Base-by-base conservation (phyloP, 768 basidiomycete genomes). In the Lentinula guzmanii region DNA sequence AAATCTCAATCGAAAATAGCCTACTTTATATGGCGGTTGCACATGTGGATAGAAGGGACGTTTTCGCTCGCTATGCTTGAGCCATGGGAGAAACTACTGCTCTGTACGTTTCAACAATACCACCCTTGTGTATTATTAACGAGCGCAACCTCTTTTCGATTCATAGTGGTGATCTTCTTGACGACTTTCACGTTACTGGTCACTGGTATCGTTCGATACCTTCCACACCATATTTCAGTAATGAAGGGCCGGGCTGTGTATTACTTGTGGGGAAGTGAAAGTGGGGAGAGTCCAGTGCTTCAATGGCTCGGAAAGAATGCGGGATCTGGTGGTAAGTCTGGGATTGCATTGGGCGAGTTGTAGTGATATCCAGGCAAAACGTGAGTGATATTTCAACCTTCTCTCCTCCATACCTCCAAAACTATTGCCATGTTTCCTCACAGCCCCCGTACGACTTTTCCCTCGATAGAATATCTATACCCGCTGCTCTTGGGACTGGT, bases 31-130 rank as follows among this genome's bases (percentile, higher is more conserved):
- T 86, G 86, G 85, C 78, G 76, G 13, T 74, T 77, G 69, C 76
- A 82, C 63, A 69, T 87, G 56, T 76, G 81, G 74, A 70, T 89
- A 37, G 86, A 87, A 69, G 73, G 79, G 2, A 86, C 85, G 0
- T 83, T 85, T 62, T 87, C 77, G 5, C 72, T 87, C 43, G 77
- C 79, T 33, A 78, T 87, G 66, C 71, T 88, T 61, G 86, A 90
- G 68, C 79, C 82, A 61, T 88, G 87, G 88, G 89, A 89, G 77
- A 85, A 86, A 66, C 66, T 81, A 51, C 69, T 87, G 41, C 76
- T 84, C 61, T 68, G 87, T 87, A 68, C 69, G 86, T 77, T 55
- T 37, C 28, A 28, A 28, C 28, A 28, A 28, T 31, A 15, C 1
- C 21, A 21, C 21, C 21, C 1, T 21, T 21, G 1, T 21, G 21